Evolutionary conservation across 1,284 basidiomycete species (phyloP).

Genomic region (Thecaphora thlaspeos): DNA sequence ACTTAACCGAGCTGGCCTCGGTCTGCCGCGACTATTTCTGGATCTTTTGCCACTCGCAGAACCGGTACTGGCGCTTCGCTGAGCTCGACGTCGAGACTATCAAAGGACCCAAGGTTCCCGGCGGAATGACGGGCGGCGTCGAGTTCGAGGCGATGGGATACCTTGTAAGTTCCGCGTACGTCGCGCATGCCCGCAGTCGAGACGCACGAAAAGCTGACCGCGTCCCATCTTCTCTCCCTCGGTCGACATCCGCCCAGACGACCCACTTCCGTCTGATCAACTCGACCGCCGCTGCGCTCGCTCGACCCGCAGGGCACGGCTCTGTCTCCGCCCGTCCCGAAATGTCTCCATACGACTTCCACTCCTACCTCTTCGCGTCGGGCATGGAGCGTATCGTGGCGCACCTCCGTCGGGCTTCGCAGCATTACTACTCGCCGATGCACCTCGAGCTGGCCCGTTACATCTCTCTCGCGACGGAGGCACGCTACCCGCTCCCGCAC

Average conservation of each 20-base stretch:
- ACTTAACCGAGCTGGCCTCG: conserved; percentile 82
- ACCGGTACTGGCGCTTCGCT: conserved; percentile 78
- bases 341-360: conserved; percentile 35
- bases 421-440: conserved; percentile 44
- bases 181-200: too few species aligned
- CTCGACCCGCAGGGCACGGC: conserved; percentile 6
- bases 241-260: conserved; percentile 9
- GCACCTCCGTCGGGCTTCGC: conserved; percentile 28
- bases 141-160: conserved; percentile 97
- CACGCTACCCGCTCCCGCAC: conserved; percentile 14
- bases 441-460: conserved; percentile 52
- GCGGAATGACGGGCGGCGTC: conserved; percentile 96
- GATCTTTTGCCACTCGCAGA: conserved; percentile 93
- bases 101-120: conserved; percentile 87
- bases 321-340: conserved; percentile 12
- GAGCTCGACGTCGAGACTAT: conserved; percentile 79
- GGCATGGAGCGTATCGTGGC: conserved; percentile 41
- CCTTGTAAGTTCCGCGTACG: conserved; percentile 69
- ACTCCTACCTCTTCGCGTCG: conserved; percentile 29
- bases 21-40: conserved; percentile 95
- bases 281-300: conserved; percentile 17
- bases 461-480: conserved; percentile 11
- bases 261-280: conserved; percentile 42
- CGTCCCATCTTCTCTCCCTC: background rate
- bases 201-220: too few species aligned